A percentile compares a stretch with the other conserved stretches of the same genome.
Conservation (phyloP, 1,284 basidiomycete species). For the Heterobasidion occidentale region DNA sequence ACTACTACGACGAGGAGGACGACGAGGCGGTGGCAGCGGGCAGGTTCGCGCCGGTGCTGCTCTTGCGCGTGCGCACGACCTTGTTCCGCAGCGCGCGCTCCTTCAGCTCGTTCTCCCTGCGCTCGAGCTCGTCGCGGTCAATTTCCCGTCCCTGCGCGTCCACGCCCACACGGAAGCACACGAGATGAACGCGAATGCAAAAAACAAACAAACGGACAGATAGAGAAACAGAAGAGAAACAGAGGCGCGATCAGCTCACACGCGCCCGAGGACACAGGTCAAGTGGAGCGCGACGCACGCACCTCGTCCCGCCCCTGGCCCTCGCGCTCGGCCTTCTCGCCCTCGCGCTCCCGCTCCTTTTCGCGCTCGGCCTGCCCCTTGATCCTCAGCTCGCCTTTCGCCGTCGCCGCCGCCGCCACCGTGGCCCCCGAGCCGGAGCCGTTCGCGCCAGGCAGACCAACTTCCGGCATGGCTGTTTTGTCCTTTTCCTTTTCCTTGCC, state of each 20-base stretch:
- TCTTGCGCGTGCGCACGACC: constrained; percentile 64
- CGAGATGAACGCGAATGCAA: not conserved
- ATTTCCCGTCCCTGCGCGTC: constrained; percentile 4
- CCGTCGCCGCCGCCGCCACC: not conserved
- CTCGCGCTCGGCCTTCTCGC: constrained; percentile 1
- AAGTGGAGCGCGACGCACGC: not conserved
- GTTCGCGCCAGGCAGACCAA: too few relatives aligned
- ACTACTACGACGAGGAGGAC: too few relatives aligned
- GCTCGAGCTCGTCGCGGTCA: constrained; percentile 11
- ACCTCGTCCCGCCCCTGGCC: not conserved
- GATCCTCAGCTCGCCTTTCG: constrained; percentile 50
- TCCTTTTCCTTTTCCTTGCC: constrained; percentile 7
- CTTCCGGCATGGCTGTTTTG: too few relatives aligned
- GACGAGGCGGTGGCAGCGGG: too few relatives aligned
- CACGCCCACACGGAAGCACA: not conserved
- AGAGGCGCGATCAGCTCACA: not conserved
- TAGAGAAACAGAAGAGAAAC: not conserved
- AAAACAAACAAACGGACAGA: too few relatives aligned
- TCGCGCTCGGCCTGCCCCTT: constrained; percentile 58
- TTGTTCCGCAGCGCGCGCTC: constrained; percentile 75
- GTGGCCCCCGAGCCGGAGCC: not conserved
- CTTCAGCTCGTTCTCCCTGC: constrained; percentile 58
- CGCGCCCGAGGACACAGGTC: not conserved
- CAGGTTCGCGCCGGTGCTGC: constrained; percentile 13
- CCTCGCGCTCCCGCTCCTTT: constrained; percentile 28